phyloP scores from a whole-genome alignment of 352 stramenopile genomes.

The Thraustochytrium sp. region DNA sequence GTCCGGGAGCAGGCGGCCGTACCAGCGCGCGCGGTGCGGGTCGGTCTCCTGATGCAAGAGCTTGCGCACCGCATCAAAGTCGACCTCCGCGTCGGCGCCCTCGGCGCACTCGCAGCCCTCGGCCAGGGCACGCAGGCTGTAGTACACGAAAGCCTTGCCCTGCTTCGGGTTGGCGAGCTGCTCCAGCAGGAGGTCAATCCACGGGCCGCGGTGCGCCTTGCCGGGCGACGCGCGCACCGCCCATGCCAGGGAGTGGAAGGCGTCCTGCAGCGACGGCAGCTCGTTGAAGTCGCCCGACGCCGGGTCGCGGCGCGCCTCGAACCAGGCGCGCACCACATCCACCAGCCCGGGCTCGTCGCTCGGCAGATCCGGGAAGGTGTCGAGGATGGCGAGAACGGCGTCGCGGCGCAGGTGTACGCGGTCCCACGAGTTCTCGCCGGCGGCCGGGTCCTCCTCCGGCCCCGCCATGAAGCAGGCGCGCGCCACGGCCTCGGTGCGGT shows the following conservation, averaged over 20 bases:
- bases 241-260: background rate
- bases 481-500: background rate
- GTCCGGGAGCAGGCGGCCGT: slow-evolving; percentile 10
- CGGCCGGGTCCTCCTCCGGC: background rate
- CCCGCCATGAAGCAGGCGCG: background rate
- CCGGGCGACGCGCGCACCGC: background rate
- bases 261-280: background rate
- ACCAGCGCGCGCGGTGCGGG: background rate
- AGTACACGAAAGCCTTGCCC: background rate
- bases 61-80: background rate
- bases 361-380: background rate
- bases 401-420: background rate
- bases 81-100: background rate
- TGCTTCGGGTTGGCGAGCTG: background rate
- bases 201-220: background rate
- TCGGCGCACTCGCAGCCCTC: background rate
- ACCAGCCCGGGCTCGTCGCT: background rate
- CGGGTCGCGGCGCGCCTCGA: background rate
- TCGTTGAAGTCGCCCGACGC: background rate
- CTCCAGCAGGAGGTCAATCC: background rate
- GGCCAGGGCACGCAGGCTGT: background rate
- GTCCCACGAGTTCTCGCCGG: background rate
- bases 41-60: background rate
- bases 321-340: background rate
- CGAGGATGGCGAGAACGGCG: background rate